phyloP scores from a whole-genome alignment of 345 rosid genomes.

The Populus euphratica region DNA sequence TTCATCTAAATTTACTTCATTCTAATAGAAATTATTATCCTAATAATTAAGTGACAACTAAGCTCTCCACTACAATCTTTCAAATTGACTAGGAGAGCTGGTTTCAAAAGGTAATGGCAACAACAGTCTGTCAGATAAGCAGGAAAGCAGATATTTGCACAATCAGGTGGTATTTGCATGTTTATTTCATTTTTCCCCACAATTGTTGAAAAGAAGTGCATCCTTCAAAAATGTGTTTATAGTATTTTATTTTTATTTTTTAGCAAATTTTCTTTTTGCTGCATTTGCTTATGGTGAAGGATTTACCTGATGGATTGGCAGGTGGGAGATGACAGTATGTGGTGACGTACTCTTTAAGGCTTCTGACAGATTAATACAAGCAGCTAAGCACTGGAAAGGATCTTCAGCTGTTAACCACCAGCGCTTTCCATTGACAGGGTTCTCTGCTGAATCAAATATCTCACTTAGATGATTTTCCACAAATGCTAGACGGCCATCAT shows the following conservation, averaged over 20 bases:
- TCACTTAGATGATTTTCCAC: slow-evolving; percentile 77
- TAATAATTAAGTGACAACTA: neutral
- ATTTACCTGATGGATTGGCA: slow-evolving; percentile 95
- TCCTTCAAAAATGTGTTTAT: slow-evolving; percentile 5
- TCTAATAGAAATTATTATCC: neutral
- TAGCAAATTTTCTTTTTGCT: neutral
- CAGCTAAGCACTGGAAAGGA: slow-evolving; percentile 98
- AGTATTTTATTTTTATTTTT: neutral
- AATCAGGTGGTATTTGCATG: neutral
- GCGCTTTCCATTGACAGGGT: slow-evolving; percentile 69
- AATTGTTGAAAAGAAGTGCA: neutral
- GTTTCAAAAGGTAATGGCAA: neutral
- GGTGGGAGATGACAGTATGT: slow-evolving; percentile 56
- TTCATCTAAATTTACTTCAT: neutral
- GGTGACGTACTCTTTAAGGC: slow-evolving; percentile 86
- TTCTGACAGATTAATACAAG: slow-evolving; percentile 76
- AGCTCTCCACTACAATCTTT: neutral
- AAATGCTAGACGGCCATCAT: slow-evolving; percentile 77
- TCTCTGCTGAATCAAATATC: slow-evolving; percentile 89
- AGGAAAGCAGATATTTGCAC: neutral
- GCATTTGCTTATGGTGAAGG: slow-evolving; percentile 6
- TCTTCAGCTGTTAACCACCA: slow-evolving; percentile 99
- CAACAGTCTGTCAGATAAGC: neutral
- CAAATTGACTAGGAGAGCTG: neutral
- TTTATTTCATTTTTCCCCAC: neutral